Conservation (phyloP, 1,284 basidiomycete species). For the Flammula alnicola region DNA sequence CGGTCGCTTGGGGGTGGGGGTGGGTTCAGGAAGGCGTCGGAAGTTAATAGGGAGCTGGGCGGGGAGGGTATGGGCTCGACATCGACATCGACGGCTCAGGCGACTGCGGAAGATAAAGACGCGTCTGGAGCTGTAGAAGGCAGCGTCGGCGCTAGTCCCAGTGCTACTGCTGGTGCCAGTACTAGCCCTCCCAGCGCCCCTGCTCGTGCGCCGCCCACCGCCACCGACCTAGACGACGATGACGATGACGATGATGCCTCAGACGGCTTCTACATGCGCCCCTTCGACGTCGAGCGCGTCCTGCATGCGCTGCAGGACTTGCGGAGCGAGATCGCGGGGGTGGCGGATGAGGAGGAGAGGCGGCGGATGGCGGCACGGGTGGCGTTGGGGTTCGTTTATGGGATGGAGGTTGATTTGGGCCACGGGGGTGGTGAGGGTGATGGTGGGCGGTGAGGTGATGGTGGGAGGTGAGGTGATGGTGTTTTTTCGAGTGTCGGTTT, state of each 20-base stretch:
- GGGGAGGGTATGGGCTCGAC: too few species aligned
- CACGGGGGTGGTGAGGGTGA: too few species aligned
- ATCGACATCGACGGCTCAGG: background rate
- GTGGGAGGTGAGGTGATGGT: too few species aligned
- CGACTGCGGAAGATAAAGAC: background rate
- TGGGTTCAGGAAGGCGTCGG: slow-evolving; percentile 5
- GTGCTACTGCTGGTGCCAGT: too few species aligned
- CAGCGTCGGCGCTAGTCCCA: background rate
- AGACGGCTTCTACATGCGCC: slow-evolving; percentile 8
- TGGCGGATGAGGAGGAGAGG: slow-evolving; percentile 65
- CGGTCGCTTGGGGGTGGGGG: background rate
- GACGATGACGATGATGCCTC: background rate
- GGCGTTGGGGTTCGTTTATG: slow-evolving; percentile 75
- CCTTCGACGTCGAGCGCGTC: slow-evolving; percentile 69
- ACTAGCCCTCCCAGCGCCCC: background rate
- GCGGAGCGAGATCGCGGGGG: slow-evolving; percentile 74
- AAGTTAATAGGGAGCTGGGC: background rate
- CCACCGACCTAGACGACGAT: background rate
- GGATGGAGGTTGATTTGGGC: too few species aligned
- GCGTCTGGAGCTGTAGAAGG: background rate
- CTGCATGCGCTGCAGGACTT: slow-evolving; percentile 67
- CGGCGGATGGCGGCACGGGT: slow-evolving; percentile 71
- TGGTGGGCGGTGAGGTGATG: too few species aligned
- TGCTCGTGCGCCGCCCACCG: too few species aligned
- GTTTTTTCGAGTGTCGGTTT: too few species aligned